A percentile compares a stretch with the other conserved stretches of the same genome.
Evolutionary conservation across 2,329 filamentous ascomycete species (phyloP).

Genomic region (Talaromyces islandicus): DNA sequence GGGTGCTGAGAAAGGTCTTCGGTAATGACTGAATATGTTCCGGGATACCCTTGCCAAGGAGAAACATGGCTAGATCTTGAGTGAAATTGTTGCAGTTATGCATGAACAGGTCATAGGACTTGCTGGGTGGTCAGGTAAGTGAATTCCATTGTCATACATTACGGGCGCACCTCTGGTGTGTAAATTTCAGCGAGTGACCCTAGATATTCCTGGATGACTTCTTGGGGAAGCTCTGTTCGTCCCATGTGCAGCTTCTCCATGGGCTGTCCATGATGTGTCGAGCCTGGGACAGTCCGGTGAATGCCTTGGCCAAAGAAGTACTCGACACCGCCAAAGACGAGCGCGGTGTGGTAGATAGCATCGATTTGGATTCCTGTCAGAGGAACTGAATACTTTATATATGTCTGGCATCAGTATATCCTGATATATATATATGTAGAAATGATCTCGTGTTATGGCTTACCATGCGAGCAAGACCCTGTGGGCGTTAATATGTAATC

Average conservation of each 20-base stretch:
- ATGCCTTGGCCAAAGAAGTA: constrained; percentile 89
- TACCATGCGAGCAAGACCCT: constrained; percentile 52
- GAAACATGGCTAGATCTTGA: constrained; percentile 83
- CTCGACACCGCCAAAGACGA: constrained; percentile 77
- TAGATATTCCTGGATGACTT: constrained; percentile 80
- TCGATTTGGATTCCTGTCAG: constrained; percentile 70
- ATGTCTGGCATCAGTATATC: constrained; percentile 3
- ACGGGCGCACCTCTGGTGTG: constrained; percentile 59
- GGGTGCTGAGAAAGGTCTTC: constrained; percentile 75
- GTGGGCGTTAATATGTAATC: constrained; percentile 15
- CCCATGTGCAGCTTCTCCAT: constrained; percentile 72
- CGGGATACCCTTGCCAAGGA: constrained; percentile 83
- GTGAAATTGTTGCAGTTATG: constrained; percentile 99
- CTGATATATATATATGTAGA: background rate
- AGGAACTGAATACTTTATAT: constrained; percentile 46
- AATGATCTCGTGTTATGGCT: constrained; percentile 10
- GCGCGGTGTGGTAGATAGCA: constrained; percentile 90
- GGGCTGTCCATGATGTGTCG: constrained; percentile 79
- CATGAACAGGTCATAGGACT: constrained; percentile 80
- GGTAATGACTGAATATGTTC: constrained; percentile 80
- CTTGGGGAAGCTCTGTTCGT: constrained; percentile 68
- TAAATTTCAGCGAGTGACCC: constrained; percentile 78
- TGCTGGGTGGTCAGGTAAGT: background rate
- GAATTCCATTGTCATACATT: background rate
- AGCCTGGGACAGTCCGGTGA: constrained; percentile 71